Evolutionary conservation across 2,329 filamentous ascomycete species (phyloP), one percentile per base, ranked within the genome.

Genomic region (Fusarium austroafricanum): DNA sequence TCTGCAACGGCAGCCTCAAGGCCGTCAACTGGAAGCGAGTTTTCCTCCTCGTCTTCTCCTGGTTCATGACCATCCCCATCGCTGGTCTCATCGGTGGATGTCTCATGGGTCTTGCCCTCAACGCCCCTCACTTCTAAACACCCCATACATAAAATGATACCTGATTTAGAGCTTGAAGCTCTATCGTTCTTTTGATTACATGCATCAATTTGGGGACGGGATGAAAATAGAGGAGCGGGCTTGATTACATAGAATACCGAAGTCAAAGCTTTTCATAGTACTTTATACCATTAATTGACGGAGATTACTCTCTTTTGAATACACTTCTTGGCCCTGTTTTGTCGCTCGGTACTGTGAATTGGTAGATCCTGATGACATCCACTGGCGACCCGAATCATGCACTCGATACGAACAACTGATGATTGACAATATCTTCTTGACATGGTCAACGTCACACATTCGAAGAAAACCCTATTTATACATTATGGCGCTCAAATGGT

Each of bases 21-120:
- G 90, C 91, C 2, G 88, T 94, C 73, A 94, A 94, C 84, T 94
- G 84, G 81, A 87, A 92, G 79, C 88, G 90, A 76, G 89, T 94
- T 11, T 86, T 84, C 40, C 86, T 92, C 10, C 77, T 94, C 61
- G 71, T 91, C 50, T 79, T 91, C 55, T 88, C 87, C 1, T 94
- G 91, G 79, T 72, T 81, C 72, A 78, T 80, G 77, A 82, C 80
- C 28, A 79, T 82, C 46, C 80, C 80, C 44, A 75, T 82, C 54
- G 80, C 80, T 20, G 80, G 80, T 37, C 74, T 78, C 15, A 78
- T 82, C 28, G 80, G 79, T 55, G 80, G 80, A 38, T 74, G 74
- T 37, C 70, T 80, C 31, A 82, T 82, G 80, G 80, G 71, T 17
- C 70, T 82, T 11, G 64, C 78, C 26, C 72, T 82, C 49, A 81